A percentile compares a stretch with the other conserved stretches of the same genome.
These are phyloP conservation scores for Sugiyamaella sp. DNA, from an alignment of 1,139 yeast species.

Conservation along the genomic window DNA sequence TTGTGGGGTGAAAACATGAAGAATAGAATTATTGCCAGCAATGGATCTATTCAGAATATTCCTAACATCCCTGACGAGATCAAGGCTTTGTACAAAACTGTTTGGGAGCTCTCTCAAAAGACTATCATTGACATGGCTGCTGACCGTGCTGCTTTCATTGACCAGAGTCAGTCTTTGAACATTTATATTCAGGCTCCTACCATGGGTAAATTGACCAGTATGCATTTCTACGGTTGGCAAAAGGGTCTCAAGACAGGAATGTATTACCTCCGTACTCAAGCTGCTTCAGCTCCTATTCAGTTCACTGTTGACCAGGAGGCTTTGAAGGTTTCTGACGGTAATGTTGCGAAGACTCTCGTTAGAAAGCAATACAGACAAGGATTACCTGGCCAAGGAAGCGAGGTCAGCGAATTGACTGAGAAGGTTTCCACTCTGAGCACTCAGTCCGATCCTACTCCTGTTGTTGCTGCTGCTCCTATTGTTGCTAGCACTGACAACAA, in stretches of 20 bases:
- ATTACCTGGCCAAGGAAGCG: conserved; percentile 21
- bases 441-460: conserved; percentile 15
- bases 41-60: conserved; percentile 85
- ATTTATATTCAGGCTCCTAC: conserved; percentile 85
- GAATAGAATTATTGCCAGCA: conserved; percentile 72
- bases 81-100: conserved; percentile 84
- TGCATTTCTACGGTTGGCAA: conserved; percentile 98
- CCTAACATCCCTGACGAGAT: conserved; percentile 75
- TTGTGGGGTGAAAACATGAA: conserved; percentile 83
- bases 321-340: conserved; percentile 44
- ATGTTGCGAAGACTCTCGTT: conserved; percentile 36
- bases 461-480: conserved; percentile 22
- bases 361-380: conserved; percentile 41
- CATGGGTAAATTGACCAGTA: conserved; percentile 90
- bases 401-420: conserved; percentile 16
- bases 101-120: conserved; percentile 95
- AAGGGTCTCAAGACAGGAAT: conserved; percentile 97
- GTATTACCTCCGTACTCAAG: conserved; percentile 95
- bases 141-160: conserved; percentile 89
- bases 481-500: conserved; percentile 21
- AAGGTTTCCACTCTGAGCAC: conserved; percentile 21
- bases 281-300: conserved; percentile 92
- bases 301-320: conserved; percentile 76
- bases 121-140: conserved; percentile 93
- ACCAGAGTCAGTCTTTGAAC: conserved; percentile 92